These are phyloP conservation scores for Spiromastix sp. DNA, from an alignment of 2,329 filamentous ascomycete species.

Conservation along the genomic window DNA sequence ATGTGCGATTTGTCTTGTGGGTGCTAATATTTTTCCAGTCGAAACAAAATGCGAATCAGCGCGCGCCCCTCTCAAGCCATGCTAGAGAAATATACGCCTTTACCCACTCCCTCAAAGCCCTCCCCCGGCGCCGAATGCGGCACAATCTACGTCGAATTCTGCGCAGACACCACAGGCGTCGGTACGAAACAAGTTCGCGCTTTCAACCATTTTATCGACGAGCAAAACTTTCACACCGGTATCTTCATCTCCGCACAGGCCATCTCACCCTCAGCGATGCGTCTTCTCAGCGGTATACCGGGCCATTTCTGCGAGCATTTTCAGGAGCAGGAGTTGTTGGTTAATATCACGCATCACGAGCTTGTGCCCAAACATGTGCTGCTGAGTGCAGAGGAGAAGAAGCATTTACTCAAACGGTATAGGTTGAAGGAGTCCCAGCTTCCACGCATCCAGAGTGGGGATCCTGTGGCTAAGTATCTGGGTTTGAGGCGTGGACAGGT, in stretches of 20 bases:
- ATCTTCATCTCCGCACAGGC: constrained; percentile 78
- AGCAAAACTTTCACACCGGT: constrained; percentile 76
- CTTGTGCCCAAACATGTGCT: constrained; percentile 89
- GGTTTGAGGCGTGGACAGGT: constrained; percentile 86
- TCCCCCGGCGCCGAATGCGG: constrained; percentile 64
- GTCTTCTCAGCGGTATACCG: constrained; percentile 69
- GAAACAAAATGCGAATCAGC: constrained; percentile 75
- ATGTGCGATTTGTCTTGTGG: neutral
- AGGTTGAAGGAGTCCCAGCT: constrained; percentile 95
- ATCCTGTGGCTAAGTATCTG: constrained; percentile 86
- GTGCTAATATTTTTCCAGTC: no score
- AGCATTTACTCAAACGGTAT: constrained; percentile 74
- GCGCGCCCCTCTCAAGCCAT: constrained; percentile 75
- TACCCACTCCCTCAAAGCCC: constrained; percentile 58
- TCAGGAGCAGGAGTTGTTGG: constrained; percentile 85
- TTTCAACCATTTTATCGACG: constrained; percentile 73
- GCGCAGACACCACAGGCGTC: constrained; percentile 58
- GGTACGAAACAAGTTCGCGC: constrained; percentile 87
- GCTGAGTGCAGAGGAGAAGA: constrained; percentile 83
- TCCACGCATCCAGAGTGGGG: constrained; percentile 79
- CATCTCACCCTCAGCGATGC: constrained; percentile 77
- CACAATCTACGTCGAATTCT: constrained; percentile 89
- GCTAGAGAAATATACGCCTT: constrained; percentile 71
- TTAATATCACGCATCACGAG: constrained; percentile 98
- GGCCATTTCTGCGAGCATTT: constrained; percentile 86